A percentile compares a stretch with the other conserved stretches of the same genome.
Evolutionary conservation across 176 grass and related monocot species (phyloP).

Genomic region (Juncus effusus): DNA sequence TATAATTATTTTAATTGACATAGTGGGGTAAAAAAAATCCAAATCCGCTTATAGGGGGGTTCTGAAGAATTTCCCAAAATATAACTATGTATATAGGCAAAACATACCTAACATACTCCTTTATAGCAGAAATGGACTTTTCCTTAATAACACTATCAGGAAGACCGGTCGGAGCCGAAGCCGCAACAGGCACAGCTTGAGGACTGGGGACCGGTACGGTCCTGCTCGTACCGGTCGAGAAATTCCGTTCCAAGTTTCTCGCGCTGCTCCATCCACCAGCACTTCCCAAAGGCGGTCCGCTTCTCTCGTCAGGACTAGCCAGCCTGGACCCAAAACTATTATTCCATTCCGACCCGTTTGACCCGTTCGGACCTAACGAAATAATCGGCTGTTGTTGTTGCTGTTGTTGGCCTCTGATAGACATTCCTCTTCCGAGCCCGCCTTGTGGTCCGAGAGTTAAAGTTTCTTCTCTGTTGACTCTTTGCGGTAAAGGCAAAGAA

Average conservation of each 20-base stretch:
- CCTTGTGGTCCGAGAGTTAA: constrained; percentile 87
- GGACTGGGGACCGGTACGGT: constrained; percentile 37
- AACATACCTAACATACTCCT: constrained; percentile 82
- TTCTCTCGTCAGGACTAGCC: constrained; percentile 22
- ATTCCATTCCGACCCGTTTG: constrained; percentile 33
- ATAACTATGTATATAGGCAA: neutral
- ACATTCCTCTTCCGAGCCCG: constrained; percentile 79
- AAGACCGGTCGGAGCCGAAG: constrained; percentile 37
- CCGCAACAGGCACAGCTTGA: constrained; percentile 31
- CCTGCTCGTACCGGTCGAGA: constrained; percentile 32
- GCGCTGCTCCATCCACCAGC: neutral
- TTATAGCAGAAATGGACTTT: constrained; percentile 73
- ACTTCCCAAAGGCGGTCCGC: neutral
- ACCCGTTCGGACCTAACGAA: constrained; percentile 55
- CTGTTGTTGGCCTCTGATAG: constrained; percentile 41
- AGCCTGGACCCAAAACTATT: constrained; percentile 27
- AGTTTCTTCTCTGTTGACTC: constrained; percentile 51
- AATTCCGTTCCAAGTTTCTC: constrained; percentile 25
- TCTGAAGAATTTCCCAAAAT: neutral
- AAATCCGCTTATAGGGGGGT: neutral
- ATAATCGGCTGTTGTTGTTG: constrained; percentile 28
- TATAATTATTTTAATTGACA: no score
- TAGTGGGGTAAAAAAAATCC: neutral
- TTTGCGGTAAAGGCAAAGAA: constrained; percentile 61
- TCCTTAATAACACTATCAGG: constrained; percentile 54